A percentile compares a stretch with the other conserved stretches of the same genome.
These are phyloP conservation scores for Geranium brycei DNA, from an alignment of 345 rosid genomes.

Conservation along the genomic window DNA sequence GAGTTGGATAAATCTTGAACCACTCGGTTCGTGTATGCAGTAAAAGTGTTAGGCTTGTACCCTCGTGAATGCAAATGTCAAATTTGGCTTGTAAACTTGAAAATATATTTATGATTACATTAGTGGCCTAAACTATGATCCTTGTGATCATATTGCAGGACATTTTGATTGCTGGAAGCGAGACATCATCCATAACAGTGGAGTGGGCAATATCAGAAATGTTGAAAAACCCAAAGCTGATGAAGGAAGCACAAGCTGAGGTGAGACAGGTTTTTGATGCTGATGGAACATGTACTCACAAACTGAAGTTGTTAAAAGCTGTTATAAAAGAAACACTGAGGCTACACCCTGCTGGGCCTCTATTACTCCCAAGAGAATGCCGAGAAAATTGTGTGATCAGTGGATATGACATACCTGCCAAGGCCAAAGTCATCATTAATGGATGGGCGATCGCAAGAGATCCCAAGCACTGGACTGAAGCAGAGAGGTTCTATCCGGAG, in stretches of 20 bases:
- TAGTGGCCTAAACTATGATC: too few relatives aligned
- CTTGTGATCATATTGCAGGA: constrained; percentile 6
- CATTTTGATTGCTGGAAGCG: constrained; percentile 10
- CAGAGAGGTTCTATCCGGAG: constrained; percentile 9
- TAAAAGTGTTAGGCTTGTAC: too few relatives aligned
- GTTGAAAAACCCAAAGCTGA: constrained; percentile 10
- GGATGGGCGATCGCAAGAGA: constrained; percentile 11
- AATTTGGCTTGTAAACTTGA: too few relatives aligned
- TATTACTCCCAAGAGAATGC: constrained; percentile 15
- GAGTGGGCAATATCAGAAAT: constrained; percentile 27
- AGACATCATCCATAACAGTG: constrained; percentile 6
- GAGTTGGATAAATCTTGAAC: too few relatives aligned
- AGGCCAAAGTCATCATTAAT: constrained; percentile 8
- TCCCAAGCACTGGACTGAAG: constrained; percentile 9
- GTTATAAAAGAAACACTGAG: constrained; percentile 21
- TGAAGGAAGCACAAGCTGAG: constrained; percentile 19
- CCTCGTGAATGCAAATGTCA: too few relatives aligned
- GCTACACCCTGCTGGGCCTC: constrained; percentile 18
- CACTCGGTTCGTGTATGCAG: too few relatives aligned
- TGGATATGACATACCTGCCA: constrained; percentile 15
- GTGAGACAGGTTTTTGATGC: constrained; percentile 5
- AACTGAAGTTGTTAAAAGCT: constrained; percentile 14
- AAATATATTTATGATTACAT: too few relatives aligned
- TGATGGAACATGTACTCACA: constrained; percentile 6
- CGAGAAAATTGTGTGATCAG: constrained; percentile 7